These are phyloP conservation scores for Cercophora sp. DNA, from an alignment of 495 filamentous ascomycete species.

Conservation along the genomic window DNA sequence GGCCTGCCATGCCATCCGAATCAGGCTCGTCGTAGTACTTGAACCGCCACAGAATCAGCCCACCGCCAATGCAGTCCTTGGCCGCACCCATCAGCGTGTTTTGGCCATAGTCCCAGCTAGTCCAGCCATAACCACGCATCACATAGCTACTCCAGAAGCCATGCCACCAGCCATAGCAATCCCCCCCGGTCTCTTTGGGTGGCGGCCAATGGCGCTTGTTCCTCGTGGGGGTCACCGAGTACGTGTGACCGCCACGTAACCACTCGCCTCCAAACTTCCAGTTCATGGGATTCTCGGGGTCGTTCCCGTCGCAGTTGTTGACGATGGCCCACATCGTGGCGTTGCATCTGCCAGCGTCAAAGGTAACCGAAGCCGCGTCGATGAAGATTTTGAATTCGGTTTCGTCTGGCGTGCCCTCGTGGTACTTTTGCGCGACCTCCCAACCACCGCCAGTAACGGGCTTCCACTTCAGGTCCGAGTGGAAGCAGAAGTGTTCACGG, in stretches of 20 bases:
- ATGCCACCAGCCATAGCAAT: conserved; percentile 16
- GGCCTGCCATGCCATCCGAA: no score
- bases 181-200: conserved; percentile 7
- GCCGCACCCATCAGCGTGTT: conserved; percentile 1
- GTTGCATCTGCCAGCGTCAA: conserved; percentile 14
- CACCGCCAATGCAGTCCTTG: no score
- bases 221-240: conserved; percentile 15
- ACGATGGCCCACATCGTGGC: conserved; percentile 14
- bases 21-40: no score
- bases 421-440: conserved; percentile 1
- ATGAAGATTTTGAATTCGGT: conserved; percentile 13
- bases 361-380: conserved; percentile 1
- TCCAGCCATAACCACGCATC: conserved; percentile 8
- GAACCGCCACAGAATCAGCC: no score
- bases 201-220: conserved; percentile 4
- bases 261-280: conserved; percentile 34
- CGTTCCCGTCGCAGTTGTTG: conserved; percentile 32
- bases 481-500: conserved; percentile 18
- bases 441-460: conserved; percentile 1
- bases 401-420: conserved; percentile 23
- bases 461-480: not conserved
- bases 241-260: conserved; percentile 12
- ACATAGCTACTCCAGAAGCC: conserved; percentile 7
- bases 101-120: conserved; percentile 14
- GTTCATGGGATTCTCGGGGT: conserved; percentile 32